Base-by-base conservation (phyloP, 2,329 filamentous ascomycete species). In the Epichloe gansuensis region DNA sequence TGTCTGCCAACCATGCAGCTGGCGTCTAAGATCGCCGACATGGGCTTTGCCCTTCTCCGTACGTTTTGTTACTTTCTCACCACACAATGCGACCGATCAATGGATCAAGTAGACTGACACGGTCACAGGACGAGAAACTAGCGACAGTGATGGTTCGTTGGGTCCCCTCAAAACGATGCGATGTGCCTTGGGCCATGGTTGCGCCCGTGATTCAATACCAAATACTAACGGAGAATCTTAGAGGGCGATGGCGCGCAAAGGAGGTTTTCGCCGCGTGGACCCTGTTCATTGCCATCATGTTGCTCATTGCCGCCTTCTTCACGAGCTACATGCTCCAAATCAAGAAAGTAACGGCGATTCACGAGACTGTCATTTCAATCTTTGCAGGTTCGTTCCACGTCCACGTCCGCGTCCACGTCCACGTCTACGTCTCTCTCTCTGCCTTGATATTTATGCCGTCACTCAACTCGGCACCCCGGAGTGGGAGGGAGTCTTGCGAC, bases 331-430 rank as follows among this genome's bases (percentile, higher is more conserved):
- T 94, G 60, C 80, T 98, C 56, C 91, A 97, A 71, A 88, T 93
- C 72, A 91, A 88, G 72, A 96, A 94, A 73, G 91, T 98, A 53
- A 93, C 96, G 64, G 93, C 93, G 31, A 86, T 98, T 52, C 93
- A 98, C 69, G 93, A 98, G 74, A 98, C 93, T 2, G 93, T 97
- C 62, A 83, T 98, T 57, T 97, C 91, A 56, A 98, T 98, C 67
- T 97, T 98, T 73, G 91, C 90, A 54, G 90, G 90, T 91, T 48
- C 28, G 41, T 51, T 44, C 71, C 5, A 11, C 11, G 8, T 21
- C n/a, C 3, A 21, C 8, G 23, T 23, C n/a, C 2, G 1, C n/a
- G 21, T 17, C 71, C 5, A 11, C 11, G 8, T 21, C n/a, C 9
- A 21, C 8, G 23, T 23, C n/a, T 8, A 2, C n/a, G 21, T 17